phyloP scores from a whole-genome alignment of 2,329 filamentous ascomycete genomes.

The Diaporthe batatas region DNA sequence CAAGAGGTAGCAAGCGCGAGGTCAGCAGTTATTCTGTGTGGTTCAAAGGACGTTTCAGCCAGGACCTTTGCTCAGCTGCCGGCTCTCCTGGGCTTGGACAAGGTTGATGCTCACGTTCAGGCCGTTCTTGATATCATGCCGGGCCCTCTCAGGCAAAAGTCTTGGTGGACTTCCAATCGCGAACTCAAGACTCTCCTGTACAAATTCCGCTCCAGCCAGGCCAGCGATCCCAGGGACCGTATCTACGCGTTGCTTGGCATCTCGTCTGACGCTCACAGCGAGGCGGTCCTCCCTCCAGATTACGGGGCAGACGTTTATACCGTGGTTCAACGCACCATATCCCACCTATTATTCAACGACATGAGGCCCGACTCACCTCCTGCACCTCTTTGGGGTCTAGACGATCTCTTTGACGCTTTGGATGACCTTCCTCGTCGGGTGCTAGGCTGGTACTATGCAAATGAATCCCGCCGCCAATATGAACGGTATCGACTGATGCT shows the following conservation, averaged over 20 bases:
- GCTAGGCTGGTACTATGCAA: constrained; percentile 10
- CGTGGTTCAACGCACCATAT: constrained; percentile 16
- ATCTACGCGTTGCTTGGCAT: constrained; percentile 14
- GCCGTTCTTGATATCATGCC: constrained; percentile 16
- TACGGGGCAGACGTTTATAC: constrained; percentile 6
- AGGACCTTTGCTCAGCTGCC: constrained; percentile 22
- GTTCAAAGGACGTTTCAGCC: background rate
- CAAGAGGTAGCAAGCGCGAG: constrained; percentile 31
- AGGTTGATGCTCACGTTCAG: background rate
- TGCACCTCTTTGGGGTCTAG: constrained; percentile 10
- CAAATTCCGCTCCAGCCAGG: constrained; percentile 12
- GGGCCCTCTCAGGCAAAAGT: background rate
- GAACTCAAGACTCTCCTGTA: background rate
- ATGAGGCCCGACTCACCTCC: background rate
- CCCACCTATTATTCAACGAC: constrained; percentile 5
- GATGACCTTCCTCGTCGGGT: constrained; percentile 19
- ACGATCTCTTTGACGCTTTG: constrained; percentile 8
- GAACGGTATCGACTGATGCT: background rate
- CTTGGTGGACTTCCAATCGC: constrained; percentile 15
- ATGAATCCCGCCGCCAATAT: constrained; percentile 5
- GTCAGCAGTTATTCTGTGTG: constrained; percentile 9
- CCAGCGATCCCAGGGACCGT: constrained; percentile 19
- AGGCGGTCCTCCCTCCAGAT: background rate
- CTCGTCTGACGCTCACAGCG: background rate
- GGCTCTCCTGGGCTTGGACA: background rate